phyloP scores from a whole-genome alignment of 805 yeast species.

The Metschnikowia baotianmanensis region DNA sequence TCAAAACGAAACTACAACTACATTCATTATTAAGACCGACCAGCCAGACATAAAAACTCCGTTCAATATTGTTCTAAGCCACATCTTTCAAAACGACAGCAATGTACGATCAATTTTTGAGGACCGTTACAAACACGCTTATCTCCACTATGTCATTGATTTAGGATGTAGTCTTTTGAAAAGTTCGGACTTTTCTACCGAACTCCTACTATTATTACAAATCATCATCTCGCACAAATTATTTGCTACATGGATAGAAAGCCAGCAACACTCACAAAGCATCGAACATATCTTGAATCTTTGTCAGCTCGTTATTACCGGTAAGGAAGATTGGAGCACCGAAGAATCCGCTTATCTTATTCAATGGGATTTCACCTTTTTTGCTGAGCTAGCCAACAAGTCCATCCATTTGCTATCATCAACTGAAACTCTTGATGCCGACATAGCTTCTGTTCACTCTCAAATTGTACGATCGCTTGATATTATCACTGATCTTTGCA shows the following conservation, averaged over 20 bases:
- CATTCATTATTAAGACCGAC: background rate
- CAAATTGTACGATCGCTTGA: slow-evolving; percentile 33
- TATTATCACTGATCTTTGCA: slow-evolving; percentile 40
- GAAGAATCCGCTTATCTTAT: slow-evolving; percentile 36
- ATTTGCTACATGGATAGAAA: slow-evolving; percentile 5
- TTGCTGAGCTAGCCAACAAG: slow-evolving; percentile 16
- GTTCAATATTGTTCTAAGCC: slow-evolving; percentile 6
- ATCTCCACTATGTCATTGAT: slow-evolving; percentile 5
- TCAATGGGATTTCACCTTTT: slow-evolving; percentile 41
- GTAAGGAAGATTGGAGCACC: slow-evolving; percentile 42
- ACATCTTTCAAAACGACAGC: slow-evolving; percentile 1
- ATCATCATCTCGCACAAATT: slow-evolving; percentile 8
- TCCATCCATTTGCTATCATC: slow-evolving; percentile 17
- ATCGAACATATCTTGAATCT: slow-evolving; percentile 3
- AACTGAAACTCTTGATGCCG: slow-evolving; percentile 1
- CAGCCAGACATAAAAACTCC: slow-evolving; percentile 7
- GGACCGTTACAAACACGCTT: background rate
- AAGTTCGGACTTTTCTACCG: background rate
- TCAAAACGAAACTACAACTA: slow-evolving; percentile 3
- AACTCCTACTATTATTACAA: slow-evolving; percentile 5
- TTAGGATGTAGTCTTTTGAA: slow-evolving; percentile 4
- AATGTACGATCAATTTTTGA: background rate
- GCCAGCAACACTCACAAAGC: background rate
- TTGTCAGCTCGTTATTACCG: slow-evolving; percentile 29
- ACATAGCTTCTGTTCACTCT: slow-evolving; percentile 14